Conservation (phyloP, 768 basidiomycete species). For the Tricholoma saponaceum region DNA sequence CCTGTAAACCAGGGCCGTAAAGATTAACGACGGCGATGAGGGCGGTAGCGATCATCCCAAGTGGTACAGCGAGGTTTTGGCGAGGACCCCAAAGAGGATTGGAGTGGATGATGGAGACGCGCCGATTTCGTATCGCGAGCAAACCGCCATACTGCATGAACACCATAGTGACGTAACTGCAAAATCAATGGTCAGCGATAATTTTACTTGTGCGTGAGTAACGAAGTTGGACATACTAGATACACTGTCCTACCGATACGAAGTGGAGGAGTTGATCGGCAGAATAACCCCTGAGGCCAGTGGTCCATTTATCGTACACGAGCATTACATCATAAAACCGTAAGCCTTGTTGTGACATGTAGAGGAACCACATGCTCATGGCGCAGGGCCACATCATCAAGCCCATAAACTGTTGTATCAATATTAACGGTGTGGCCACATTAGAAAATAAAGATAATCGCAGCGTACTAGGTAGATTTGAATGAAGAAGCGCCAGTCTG, state of each 20-base stretch:
- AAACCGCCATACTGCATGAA: constrained; percentile 64
- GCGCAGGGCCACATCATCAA: constrained; percentile 9
- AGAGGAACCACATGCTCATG: constrained; percentile 1
- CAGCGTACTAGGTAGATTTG: constrained; percentile 52
- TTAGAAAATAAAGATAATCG: neutral
- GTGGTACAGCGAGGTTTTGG: neutral
- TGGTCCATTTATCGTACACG: constrained; percentile 2
- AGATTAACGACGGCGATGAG: neutral
- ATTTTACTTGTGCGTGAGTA: neutral
- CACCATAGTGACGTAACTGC: constrained; percentile 43
- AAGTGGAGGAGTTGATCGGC: neutral
- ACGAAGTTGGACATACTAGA: neutral
- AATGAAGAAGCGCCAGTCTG: constrained; percentile 45
- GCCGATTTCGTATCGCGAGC: constrained; percentile 50
- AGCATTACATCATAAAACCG: neutral
- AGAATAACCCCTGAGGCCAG: neutral
- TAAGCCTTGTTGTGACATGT: neutral
- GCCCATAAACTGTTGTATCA: constrained; percentile 43
- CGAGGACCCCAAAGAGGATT: constrained; percentile 30
- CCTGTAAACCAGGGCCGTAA: neutral
- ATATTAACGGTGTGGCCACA: constrained; percentile 32
- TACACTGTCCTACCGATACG: neutral
- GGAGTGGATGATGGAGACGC: constrained; percentile 51
- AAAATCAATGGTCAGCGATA: neutral
- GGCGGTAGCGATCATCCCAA: constrained; percentile 33